Base-by-base conservation (phyloP, 257 asterid genomes). In the Solanum infundibuliforme region DNA sequence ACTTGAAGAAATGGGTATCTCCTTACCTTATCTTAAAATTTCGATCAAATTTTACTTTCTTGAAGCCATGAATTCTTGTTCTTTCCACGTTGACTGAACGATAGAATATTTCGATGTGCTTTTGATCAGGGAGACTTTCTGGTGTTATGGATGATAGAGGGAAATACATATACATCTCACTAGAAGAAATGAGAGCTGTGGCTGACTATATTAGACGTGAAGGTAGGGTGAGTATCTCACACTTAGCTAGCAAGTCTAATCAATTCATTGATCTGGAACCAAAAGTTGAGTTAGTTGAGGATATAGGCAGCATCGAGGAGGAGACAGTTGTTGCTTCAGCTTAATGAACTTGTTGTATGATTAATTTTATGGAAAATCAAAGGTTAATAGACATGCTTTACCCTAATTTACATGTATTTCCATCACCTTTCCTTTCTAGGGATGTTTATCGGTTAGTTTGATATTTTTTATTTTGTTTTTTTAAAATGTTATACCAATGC, bases 121-220 rank as follows among this genome's bases (percentile, higher is more conserved):
- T 72, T 18, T 69, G 21, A 31, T 68, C 96, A 97, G 99, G 99
- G 90, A 92, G 97, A 87, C 87, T 97, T 65, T 97, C 99, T 10
- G 99, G 99, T 86, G 99, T 96, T 41, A 97, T 97, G 99, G 99
- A 97, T 62, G 99, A 97, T 86, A 91, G 99, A 90, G 99, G 99
- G 83, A 97, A 97, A 88, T 95, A 93, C 92, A 97, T 97, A 87
- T 95, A 97, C 93, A 93, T 97, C 85, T 97, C 99, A 1, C 83
- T 92, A 86, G 99, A 97, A 88, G 98, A 97, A 93, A 95, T 97
- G 99, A 93, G 91, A 91, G 99, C 99, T 10, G 99, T 97, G 86
- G 98, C 98, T 1, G 99, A 97, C 90, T 97, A 97, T 91, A 97
- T 96, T 62, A 95, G 82, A 92, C 98, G 97, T 9, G 96, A 95